Conservation (phyloP, 352 stramenopile species). For the Halophytophthora batemanensis region DNA sequence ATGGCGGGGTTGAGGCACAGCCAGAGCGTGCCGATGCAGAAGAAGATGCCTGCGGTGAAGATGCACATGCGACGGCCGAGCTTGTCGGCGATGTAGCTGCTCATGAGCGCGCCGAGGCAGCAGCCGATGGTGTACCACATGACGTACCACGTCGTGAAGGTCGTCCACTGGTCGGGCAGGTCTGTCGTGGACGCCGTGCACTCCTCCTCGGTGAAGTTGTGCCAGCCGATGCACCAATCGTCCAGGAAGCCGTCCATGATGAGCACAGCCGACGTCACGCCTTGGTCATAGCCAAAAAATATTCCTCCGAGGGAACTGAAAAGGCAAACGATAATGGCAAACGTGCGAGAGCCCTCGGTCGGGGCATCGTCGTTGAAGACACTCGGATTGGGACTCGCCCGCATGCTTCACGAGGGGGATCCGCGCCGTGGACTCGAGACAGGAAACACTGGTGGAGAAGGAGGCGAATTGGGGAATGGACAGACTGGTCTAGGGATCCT, state of each 20-base stretch:
- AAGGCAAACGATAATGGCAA: constrained; percentile 16
- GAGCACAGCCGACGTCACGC: constrained; percentile 18
- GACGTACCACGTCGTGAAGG: constrained; percentile 16
- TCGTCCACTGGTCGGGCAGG: constrained; percentile 12
- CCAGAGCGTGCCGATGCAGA: constrained; percentile 13
- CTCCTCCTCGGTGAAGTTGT: constrained; percentile 12
- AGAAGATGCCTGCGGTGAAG: constrained; percentile 12
- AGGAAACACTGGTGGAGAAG: too few species aligned
- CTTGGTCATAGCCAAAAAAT: constrained; percentile 26
- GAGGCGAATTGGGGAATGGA: too few species aligned
- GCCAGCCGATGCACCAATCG: constrained; percentile 16
- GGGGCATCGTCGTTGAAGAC: constrained; percentile 4
- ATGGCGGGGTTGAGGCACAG: background rate
- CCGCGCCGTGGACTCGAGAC: too few species aligned
- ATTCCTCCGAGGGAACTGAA: constrained; percentile 22
- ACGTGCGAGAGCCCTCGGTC: constrained; percentile 16
- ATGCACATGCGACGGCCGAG: constrained; percentile 12
- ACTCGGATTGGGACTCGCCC: too few species aligned
- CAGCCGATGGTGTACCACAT: constrained; percentile 16
- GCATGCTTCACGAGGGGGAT: too few species aligned
- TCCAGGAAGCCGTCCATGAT: constrained; percentile 21
- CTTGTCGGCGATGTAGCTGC: constrained; percentile 11
- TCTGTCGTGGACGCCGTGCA: constrained; percentile 9
- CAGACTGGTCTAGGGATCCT: too few species aligned
- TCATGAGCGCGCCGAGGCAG: constrained; percentile 8